Percentiles rank a stretch among this genome's conserved stretches.
Evolutionary conservation across 371 early-diverging fungal species (phyloP).

Genomic region (Fennellomyces sp.): DNA sequence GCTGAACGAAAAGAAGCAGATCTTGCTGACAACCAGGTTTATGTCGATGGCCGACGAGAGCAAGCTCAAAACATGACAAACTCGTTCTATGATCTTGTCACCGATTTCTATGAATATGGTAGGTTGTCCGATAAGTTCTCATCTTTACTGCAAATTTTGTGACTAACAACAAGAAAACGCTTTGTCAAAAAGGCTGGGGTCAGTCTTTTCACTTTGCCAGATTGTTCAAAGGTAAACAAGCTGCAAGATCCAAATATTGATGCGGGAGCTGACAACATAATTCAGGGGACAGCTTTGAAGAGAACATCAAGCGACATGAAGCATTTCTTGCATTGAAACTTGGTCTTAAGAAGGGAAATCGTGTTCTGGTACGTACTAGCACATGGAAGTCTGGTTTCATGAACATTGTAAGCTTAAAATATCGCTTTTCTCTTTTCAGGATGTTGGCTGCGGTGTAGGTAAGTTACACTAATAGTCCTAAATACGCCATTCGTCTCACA

Average conservation of each 20-base stretch:
- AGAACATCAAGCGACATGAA: constrained; percentile 79
- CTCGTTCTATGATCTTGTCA: constrained; percentile 66
- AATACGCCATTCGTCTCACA: neutral
- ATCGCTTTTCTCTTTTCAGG: constrained; percentile 16
- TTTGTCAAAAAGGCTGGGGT: constrained; percentile 71
- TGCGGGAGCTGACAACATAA: too few species aligned
- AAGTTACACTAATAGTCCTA: constrained; percentile 12
- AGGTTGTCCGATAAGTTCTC: too few species aligned
- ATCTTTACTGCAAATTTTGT: too few species aligned
- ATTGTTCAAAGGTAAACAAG: constrained; percentile 37
- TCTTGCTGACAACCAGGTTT: constrained; percentile 24
- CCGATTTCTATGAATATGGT: constrained; percentile 71
- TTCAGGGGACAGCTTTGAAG: constrained; percentile 64
- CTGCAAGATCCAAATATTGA: neutral
- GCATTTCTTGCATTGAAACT: constrained; percentile 69
- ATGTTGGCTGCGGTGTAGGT: constrained; percentile 87
- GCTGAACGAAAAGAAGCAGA: constrained; percentile 27
- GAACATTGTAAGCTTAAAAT: too few species aligned
- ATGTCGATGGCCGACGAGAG: constrained; percentile 42
- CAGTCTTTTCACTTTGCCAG: constrained; percentile 80
- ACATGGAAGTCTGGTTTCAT: neutral
- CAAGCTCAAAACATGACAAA: constrained; percentile 64
- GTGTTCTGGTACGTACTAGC: constrained; percentile 50
- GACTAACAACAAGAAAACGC: neutral
- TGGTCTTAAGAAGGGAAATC: constrained; percentile 62